Percentiles rank a stretch among this genome's conserved stretches.
Conservation (phyloP, 1,284 basidiomycete species). For the Fomitopsis palustris region DNA sequence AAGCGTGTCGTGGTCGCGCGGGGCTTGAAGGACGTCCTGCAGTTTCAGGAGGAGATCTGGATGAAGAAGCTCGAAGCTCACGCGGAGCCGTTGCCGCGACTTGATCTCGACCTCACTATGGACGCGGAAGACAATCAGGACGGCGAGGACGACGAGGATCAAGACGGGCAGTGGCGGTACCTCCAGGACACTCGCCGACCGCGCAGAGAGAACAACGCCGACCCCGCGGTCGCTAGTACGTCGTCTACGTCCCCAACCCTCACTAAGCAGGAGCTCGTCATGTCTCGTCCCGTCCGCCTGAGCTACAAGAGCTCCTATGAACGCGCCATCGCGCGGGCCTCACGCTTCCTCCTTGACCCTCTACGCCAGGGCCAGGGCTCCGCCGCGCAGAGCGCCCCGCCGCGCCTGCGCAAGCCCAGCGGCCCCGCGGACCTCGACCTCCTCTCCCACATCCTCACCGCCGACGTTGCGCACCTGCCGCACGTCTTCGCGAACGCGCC, state of each 20-base stretch:
- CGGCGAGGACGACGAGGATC: conserved; percentile 24
- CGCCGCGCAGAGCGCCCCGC: not conserved
- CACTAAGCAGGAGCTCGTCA: conserved; percentile 10
- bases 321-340: conserved; percentile 41
- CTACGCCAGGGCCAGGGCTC: conserved; percentile 17
- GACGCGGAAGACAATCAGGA: conserved; percentile 11
- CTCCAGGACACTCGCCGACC: conserved; percentile 5
- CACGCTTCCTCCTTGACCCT: conserved; percentile 55
- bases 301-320: conserved; percentile 39
- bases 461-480: conserved; percentile 33
- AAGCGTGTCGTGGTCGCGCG: conserved; percentile 60
- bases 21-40: conserved; percentile 63
- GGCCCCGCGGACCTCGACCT: conserved; percentile 13
- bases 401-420: not conserved
- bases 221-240: conserved; percentile 4
- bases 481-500: conserved; percentile 35
- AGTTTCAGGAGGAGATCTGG: conserved; percentile 61
- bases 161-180: not conserved
- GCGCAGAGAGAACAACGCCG: conserved; percentile 1
- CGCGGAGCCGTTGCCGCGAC: conserved; percentile 25
- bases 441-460: conserved; percentile 48
- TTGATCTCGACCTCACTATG: conserved; percentile 36
- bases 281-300: conserved; percentile 23
- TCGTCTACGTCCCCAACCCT: conserved; percentile 1
- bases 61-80: conserved; percentile 33